Evolutionary conservation across 257 asterid genomes (phyloP).

Genomic region (Jacaranda mimosifolia): DNA sequence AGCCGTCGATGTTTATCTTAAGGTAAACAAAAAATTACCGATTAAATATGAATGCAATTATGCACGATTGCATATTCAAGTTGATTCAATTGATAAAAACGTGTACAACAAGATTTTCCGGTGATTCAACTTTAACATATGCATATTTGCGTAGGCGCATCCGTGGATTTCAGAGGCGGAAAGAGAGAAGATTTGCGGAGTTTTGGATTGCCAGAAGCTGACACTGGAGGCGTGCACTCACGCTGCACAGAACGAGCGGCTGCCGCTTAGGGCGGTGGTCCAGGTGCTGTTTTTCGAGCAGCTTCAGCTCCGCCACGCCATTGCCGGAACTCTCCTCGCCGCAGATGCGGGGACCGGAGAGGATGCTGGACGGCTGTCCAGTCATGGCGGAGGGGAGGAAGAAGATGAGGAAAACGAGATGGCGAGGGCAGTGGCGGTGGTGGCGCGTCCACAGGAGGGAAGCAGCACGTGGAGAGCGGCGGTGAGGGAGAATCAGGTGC

Average conservation of each 20-base stretch:
- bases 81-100: background rate
- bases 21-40: conserved; percentile 50
- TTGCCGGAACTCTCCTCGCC: conserved; percentile 73
- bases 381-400: conserved; percentile 39
- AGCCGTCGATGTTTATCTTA: conserved; percentile 97
- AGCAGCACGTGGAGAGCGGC: conserved; percentile 70
- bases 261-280: conserved; percentile 92
- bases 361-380: conserved; percentile 40
- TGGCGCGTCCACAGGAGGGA: conserved; percentile 42
- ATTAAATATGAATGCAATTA: background rate
- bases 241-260: conserved; percentile 97
- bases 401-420: conserved; percentile 28
- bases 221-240: conserved; percentile 98
- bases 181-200: conserved; percentile 80
- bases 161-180: conserved; percentile 83
- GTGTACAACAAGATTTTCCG: too few species aligned
- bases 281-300: conserved; percentile 97
- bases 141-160: conserved; percentile 67
- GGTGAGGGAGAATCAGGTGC: conserved; percentile 88
- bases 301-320: conserved; percentile 97
- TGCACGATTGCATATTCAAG: background rate
- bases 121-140: background rate
- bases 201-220: conserved; percentile 89
- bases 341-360: conserved; percentile 47
- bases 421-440: conserved; percentile 30